Base-by-base conservation (phyloP, 192 early-diverging fungal species). In the Phycomyces blakesleeanus region DNA sequence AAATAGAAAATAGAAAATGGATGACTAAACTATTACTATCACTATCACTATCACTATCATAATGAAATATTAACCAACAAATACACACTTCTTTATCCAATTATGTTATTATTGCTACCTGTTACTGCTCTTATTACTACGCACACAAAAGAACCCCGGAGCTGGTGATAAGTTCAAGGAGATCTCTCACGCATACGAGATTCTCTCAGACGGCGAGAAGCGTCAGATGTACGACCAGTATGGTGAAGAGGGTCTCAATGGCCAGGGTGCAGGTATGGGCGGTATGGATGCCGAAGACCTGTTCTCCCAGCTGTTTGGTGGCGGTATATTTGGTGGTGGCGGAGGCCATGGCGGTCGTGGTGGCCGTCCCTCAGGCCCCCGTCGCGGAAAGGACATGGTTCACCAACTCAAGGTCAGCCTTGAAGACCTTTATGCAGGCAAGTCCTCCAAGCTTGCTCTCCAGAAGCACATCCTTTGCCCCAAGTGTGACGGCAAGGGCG, bases 171-270 rank as follows among this genome's bases (percentile, higher is more conserved):
- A 87, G 73, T 99, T 99, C 83, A 97, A 98, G 78, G 96, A 99
- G 60, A 94, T 99, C 64, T 94, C 92, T 49, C 94, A 98, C 74
- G 96, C 97, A 10, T 99, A 95, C 71, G 96, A 98, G 71, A 86
- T 93, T 56, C 87, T 99, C 25, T 94, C 93, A 14, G 96, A 99
- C 76, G 49, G 83, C 54, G 79, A 98, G 26, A 96, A 95, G 79
- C 85, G 94, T 56, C 78, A 86, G 57, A 82, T 93, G 60, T 99
- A 99, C 76, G 97, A 99, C 71, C 86, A 89, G 68, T 97, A 82
- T 69, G 95, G 95, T 55, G 94, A 97, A 74, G 95, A 95, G 63
- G 95, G 94, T 57, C 72, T 87, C 40, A 90, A 83, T 68, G 93
- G 87, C 42, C 86, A 83, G 50, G 94, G 86, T 26, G 76, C 82